Evolutionary conservation across 2,329 filamentous ascomycete genomes (phyloP).

Genomic region (Colletotrichum sp.): DNA sequence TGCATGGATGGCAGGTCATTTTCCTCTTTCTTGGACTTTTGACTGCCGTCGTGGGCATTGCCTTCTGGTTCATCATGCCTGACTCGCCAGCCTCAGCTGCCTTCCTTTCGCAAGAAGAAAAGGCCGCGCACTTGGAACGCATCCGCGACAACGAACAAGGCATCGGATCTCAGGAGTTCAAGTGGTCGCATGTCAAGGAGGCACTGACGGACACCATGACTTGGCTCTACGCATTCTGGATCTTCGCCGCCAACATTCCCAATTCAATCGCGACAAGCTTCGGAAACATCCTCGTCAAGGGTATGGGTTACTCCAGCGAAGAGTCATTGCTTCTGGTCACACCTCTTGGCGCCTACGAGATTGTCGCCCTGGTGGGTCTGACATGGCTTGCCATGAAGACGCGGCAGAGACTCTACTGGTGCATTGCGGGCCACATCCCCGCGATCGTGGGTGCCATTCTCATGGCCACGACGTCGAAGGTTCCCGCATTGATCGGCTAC

Average conservation of each 20-base stretch:
- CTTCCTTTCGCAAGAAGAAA: constrained; percentile 61
- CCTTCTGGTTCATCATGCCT: constrained; percentile 55
- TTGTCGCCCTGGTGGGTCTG: constrained; percentile 56
- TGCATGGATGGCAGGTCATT: constrained; percentile 71
- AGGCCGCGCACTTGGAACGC: constrained; percentile 42
- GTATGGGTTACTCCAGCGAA: constrained; percentile 68
- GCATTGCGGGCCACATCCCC: constrained; percentile 26
- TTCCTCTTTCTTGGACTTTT: constrained; percentile 60
- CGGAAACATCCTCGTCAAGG: constrained; percentile 46
- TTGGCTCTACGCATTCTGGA: constrained; percentile 30
- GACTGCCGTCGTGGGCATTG: constrained; percentile 50
- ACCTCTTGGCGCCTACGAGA: constrained; percentile 69
- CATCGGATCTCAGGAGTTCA: constrained; percentile 73
- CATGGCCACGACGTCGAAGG: constrained; percentile 37
- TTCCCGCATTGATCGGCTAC: constrained; percentile 66
- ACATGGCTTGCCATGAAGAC: constrained; percentile 24
- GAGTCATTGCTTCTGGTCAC: constrained; percentile 69
- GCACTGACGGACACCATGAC: constrained; percentile 28
- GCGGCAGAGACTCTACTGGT: constrained; percentile 40
- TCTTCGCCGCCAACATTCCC: constrained; percentile 30
- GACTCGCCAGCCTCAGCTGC: constrained; percentile 44
- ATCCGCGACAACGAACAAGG: constrained; percentile 70
- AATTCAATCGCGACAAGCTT: constrained; percentile 40
- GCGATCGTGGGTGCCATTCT: constrained; percentile 37
- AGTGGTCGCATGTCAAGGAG: constrained; percentile 61